Evolutionary conservation across 2,329 filamentous ascomycete species (phyloP).

Genomic region (Penicillium vulpinum): DNA sequence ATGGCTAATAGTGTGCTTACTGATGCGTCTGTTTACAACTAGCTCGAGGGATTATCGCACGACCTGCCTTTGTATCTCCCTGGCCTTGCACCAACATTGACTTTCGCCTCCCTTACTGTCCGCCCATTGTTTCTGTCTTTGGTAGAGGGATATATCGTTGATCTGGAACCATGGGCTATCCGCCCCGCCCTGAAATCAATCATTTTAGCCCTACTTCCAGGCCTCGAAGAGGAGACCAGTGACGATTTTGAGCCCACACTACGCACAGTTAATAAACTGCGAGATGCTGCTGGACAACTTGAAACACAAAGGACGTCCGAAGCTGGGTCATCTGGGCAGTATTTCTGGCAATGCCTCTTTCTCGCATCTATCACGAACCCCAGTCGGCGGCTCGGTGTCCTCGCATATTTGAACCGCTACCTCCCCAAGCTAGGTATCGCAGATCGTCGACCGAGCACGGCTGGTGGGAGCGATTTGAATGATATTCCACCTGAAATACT

Average conservation of each 20-base stretch:
- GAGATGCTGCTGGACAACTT: constrained; percentile 58
- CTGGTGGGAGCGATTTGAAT: constrained; percentile 30
- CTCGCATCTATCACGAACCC: constrained; percentile 88
- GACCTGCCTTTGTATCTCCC: constrained; percentile 88
- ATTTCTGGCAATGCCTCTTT: constrained; percentile 99
- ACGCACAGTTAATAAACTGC: constrained; percentile 74
- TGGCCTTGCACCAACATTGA: constrained; percentile 82
- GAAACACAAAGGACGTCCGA: constrained; percentile 55
- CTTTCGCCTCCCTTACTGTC: constrained; percentile 91
- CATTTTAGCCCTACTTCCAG: constrained; percentile 83
- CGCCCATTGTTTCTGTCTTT: constrained; percentile 82
- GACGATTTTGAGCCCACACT: constrained; percentile 94
- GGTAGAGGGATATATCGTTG: constrained; percentile 76
- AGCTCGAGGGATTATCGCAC: constrained; percentile 70
- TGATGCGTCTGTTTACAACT: constrained; percentile 21
- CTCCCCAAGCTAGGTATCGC: constrained; percentile 67
- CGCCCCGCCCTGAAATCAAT: constrained; percentile 88
- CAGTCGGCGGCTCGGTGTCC: constrained; percentile 77
- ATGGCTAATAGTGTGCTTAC: background rate
- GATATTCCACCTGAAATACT: constrained; percentile 30
- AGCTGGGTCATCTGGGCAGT: constrained; percentile 67
- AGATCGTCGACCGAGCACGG: constrained; percentile 33
- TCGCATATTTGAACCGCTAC: constrained; percentile 79
- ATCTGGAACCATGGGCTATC: constrained; percentile 68
- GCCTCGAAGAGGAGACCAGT: constrained; percentile 91